These are phyloP conservation scores for Plasmodium knowlesi DNA, from an alignment of 169 alveolate species.

Conservation along the genomic window DNA sequence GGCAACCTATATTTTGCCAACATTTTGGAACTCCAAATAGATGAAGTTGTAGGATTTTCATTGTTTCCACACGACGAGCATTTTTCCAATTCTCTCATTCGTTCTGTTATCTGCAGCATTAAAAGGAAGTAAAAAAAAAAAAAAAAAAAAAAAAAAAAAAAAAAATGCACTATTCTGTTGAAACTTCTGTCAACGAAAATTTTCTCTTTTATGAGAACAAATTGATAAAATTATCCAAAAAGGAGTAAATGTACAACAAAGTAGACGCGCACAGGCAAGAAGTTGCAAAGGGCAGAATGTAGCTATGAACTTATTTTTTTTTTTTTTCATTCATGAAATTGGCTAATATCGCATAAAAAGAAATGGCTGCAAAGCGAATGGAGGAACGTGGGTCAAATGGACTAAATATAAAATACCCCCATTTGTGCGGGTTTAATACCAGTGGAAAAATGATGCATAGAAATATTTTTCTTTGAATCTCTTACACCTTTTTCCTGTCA, in stretches of 20 bases:
- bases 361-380: background rate
- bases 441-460: background rate
- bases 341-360: background rate
- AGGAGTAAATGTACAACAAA: background rate
- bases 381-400: background rate
- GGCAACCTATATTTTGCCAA: background rate
- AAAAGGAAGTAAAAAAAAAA: background rate
- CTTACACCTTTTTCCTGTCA: background rate
- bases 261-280: background rate
- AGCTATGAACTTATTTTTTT: slow-evolving; percentile 7
- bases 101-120: background rate
- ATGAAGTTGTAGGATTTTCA: background rate
- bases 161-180: background rate
- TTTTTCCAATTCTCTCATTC: background rate
- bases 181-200: background rate
- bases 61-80: background rate
- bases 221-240: background rate
- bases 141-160: background rate
- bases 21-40: background rate
- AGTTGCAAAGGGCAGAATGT: background rate
- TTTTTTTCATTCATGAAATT: background rate
- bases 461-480: background rate
- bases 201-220: background rate
- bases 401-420: background rate
- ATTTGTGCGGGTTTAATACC: background rate